Base-by-base conservation (phyloP, 108 stramenopile species). In the Pinguiococcus pyrenoidosus region DNA sequence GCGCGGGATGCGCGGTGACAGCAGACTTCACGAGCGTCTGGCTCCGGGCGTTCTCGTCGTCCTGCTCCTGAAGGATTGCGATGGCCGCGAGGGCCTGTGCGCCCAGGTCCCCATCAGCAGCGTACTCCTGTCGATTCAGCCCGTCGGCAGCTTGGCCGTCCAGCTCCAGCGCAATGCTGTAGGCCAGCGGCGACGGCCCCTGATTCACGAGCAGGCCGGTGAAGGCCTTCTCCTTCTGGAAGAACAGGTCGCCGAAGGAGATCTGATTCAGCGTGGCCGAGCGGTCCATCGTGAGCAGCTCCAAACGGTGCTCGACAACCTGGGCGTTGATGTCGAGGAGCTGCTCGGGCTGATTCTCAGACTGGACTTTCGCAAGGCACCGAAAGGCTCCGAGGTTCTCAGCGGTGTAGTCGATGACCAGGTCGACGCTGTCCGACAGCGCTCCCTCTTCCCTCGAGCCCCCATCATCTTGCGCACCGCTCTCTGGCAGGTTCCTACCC, bases 131-230 rank as follows among this genome's bases (percentile, higher is more conserved):
- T 4, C 23, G 25, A 3, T 14, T 29, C 3, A 9, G 36, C 18
- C 46, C 50, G 1, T 35, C 27, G 14, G 26, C 41, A 16, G 37
- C 37, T 25, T 51, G 59, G 2, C 30, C 44, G 14, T 52, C 59
- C 7, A 29, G 16, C 22, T 54, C 32, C 23, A 60, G 34, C 6
- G 59, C 17, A 4, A 59, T 10, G 21, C n/a, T 54, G 34, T 49
- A 58, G 21, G 46, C 37, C 10, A 45, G 26, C 8, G 49, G 49
- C 21, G 28, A 22, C 0, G 66, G 66, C 10, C 59, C 49, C n/a
- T 45, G 43, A 24, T 67, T 67, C 6, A 67, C 66, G n/a, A 67
- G 41, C 28, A 60, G 22, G 10, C 29, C 40, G 5, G 20, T 8
- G 2, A 46, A 20, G 14, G 20, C 14, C 6, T 29, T 14, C 28